Percentiles rank a stretch among this genome's conserved stretches.
Conservation (phyloP, 2,329 filamentous ascomycete species). For the Ilyonectria mors-panacis region DNA sequence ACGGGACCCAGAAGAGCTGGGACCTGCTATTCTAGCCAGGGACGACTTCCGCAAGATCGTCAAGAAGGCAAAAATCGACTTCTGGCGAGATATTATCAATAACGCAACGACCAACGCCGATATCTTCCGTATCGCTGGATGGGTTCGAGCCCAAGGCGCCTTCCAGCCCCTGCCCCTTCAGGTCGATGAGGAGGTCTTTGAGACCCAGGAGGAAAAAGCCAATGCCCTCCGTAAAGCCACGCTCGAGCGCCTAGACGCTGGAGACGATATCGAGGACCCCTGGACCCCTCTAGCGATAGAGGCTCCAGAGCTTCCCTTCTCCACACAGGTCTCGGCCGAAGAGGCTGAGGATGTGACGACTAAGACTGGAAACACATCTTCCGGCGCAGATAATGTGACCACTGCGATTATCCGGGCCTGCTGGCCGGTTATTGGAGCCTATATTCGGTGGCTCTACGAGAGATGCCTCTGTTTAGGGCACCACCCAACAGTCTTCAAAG, state of each 20-base stretch:
- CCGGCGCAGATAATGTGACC: slow-evolving; percentile 19
- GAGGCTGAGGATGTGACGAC: neutral
- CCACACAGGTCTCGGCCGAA: neutral
- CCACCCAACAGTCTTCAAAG: slow-evolving; percentile 38
- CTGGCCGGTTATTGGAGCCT: slow-evolving; percentile 26
- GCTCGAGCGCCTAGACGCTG: neutral
- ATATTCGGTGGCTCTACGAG: slow-evolving; percentile 33
- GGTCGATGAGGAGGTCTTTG: neutral
- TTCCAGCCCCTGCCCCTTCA: neutral
- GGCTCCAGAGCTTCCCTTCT: neutral
- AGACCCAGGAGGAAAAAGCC: neutral
- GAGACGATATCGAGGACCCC: neutral
- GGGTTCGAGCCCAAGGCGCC: neutral
- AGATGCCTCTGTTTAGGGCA: slow-evolving; percentile 35
- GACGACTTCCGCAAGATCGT: neutral
- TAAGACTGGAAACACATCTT: slow-evolving; percentile 38
- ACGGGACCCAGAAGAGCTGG: neutral
- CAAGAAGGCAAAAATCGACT: neutral
- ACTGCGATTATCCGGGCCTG: neutral
- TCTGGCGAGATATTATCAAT: neutral
- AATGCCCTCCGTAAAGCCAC: neutral
- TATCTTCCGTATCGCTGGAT: neutral
- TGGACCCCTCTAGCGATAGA: neutral
- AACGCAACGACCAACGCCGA: neutral
- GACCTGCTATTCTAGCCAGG: neutral